Percentiles rank a stretch among this genome's conserved stretches.
Conservation (phyloP, 306 rosid genomes). For the Crataegus laevigata region DNA sequence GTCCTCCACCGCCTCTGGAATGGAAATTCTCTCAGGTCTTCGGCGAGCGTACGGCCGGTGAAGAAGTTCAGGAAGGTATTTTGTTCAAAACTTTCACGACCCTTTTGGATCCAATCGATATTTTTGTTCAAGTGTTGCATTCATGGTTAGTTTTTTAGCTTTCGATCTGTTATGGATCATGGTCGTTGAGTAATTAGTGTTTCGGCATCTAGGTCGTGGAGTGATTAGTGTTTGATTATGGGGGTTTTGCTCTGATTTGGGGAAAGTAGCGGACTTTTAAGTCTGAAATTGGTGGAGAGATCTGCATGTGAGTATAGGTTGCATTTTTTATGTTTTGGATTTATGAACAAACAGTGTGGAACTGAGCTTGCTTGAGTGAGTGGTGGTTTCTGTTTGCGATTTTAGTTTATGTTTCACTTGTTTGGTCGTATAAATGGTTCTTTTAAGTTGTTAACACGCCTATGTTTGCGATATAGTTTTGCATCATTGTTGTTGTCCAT, state of each 20-base stretch:
- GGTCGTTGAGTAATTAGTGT: constrained; percentile 25
- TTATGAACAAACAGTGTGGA: constrained; percentile 26
- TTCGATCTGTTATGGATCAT: constrained; percentile 58
- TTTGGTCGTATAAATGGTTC: constrained; percentile 10
- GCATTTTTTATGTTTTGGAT: constrained; percentile 28
- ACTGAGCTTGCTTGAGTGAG: constrained; percentile 30
- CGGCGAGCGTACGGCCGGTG: constrained; percentile 96
- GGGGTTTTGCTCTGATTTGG: constrained; percentile 29
- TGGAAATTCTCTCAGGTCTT: constrained; percentile 99
- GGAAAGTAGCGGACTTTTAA: constrained; percentile 25
- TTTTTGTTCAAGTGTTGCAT: constrained; percentile 23
- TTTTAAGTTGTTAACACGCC: background rate
- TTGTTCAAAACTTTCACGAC: background rate
- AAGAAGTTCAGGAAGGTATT: constrained; percentile 98
- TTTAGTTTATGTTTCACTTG: constrained; percentile 19
- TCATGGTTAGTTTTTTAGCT: constrained; percentile 51
- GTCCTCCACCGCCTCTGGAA: constrained; percentile 67
- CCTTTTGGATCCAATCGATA: constrained; percentile 65
- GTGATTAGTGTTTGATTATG: constrained; percentile 20
- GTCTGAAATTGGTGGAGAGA: constrained; percentile 21
- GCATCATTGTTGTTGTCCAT: constrained; percentile 12
- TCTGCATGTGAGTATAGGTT: constrained; percentile 17
- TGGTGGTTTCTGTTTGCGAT: constrained; percentile 16
- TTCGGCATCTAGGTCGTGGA: constrained; percentile 25
- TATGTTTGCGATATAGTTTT: constrained; percentile 18